phyloP scores from a whole-genome alignment of 192 early-diverging fungal genomes.

The Linnemannia hyalina region DNA sequence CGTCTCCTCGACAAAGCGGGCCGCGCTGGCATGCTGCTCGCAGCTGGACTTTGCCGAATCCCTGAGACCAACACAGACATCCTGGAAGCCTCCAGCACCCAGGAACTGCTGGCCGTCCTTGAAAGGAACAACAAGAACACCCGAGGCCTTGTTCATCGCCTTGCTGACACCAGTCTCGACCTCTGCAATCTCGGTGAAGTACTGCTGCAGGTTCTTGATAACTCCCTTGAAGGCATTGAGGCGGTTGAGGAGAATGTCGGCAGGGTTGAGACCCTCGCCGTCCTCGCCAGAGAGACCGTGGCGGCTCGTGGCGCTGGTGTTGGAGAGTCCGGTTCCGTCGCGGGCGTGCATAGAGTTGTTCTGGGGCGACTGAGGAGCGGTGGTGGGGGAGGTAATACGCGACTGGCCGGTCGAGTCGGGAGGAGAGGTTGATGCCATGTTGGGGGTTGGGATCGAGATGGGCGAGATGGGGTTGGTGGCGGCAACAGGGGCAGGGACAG shows the following conservation, averaged over 20 bases:
- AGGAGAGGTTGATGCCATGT: constrained; percentile 19
- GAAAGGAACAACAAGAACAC: constrained; percentile 28
- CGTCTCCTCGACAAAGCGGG: constrained; percentile 44
- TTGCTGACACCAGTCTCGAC: constrained; percentile 38
- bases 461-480: constrained; percentile 24
- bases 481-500: not conserved
- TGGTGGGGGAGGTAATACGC: constrained; percentile 16
- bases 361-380: constrained; percentile 21
- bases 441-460: constrained; percentile 26
- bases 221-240: constrained; percentile 40
- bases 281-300: constrained; percentile 42
- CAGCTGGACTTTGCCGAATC: constrained; percentile 44
- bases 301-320: constrained; percentile 33
- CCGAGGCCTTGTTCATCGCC: constrained; percentile 41
- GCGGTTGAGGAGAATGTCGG: constrained; percentile 54
- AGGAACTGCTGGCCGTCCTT: constrained; percentile 54
- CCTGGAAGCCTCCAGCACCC: constrained; percentile 47
- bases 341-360: constrained; percentile 32
- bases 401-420: constrained; percentile 30
- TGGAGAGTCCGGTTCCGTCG: constrained; percentile 44
- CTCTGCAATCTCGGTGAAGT: constrained; percentile 53
- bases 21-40: constrained; percentile 54
- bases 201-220: constrained; percentile 52
- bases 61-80: constrained; percentile 43
- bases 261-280: constrained; percentile 48